These are phyloP conservation scores for Arabis hirsuta DNA, from an alignment of 345 rosid genomes.

Conservation along the genomic window DNA sequence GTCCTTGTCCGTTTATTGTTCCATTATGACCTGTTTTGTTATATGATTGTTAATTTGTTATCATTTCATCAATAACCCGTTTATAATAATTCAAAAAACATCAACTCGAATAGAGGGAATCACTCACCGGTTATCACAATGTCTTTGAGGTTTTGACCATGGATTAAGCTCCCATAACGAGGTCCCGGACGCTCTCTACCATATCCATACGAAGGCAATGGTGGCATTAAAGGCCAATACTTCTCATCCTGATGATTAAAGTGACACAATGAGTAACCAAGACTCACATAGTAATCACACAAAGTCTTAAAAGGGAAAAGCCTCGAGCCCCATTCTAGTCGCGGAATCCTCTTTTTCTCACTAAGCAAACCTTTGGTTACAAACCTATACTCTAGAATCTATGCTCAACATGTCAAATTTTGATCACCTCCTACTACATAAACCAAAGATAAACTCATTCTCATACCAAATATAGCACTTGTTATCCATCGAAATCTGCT, in stretches of 20 bases:
- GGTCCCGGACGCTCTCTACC: conserved; percentile 75
- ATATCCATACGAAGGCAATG: conserved; percentile 71
- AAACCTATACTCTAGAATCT: neutral
- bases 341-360: neutral
- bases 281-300: neutral
- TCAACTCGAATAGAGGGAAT: conserved; percentile 1
- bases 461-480: neutral
- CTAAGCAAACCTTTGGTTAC: conserved; percentile 1
- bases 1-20: conserved; percentile 95
- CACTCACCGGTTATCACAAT: conserved; percentile 64
- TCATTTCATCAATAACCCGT: conserved; percentile 41
- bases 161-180: conserved; percentile 76
- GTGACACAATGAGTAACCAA: neutral
- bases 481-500: neutral
- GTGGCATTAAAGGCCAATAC: conserved; percentile 69
- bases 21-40: conserved; percentile 81
- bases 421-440: neutral
- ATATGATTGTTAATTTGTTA: neutral
- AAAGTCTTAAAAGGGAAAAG: neutral
- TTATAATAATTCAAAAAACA: conserved; percentile 41
- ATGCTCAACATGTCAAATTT: neutral
- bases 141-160: conserved; percentile 73
- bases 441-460: neutral
- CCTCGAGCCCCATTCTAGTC: neutral
- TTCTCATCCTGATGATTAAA: conserved; percentile 55